Conservation (phyloP, 805 yeast genomes). For the Priceomyces medius region DNA sequence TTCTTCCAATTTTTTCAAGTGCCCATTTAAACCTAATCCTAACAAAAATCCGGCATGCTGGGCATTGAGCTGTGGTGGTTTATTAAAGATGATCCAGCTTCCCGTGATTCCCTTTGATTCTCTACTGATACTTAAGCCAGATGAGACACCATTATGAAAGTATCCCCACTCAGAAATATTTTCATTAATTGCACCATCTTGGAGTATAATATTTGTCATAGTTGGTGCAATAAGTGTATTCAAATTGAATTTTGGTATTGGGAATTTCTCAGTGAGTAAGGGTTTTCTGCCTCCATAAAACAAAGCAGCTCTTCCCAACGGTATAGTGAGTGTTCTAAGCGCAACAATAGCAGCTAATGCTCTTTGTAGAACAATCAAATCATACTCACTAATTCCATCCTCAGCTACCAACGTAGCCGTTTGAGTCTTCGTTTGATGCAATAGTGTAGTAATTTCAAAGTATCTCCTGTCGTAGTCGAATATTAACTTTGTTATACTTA, state of each 20-base stretch:
- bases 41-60: conserved; percentile 94
- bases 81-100: conserved; percentile 88
- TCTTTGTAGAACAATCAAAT: conserved; percentile 52
- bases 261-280: conserved; percentile 79
- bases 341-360: conserved; percentile 62
- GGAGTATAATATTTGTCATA: conserved; percentile 60
- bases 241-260: conserved; percentile 73
- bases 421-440: conserved; percentile 71
- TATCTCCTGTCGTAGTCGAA: conserved; percentile 79
- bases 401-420: conserved; percentile 41
- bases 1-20: conserved; percentile 76
- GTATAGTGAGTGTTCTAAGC: conserved; percentile 68
- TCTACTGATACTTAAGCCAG: conserved; percentile 75
- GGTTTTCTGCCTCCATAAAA: conserved; percentile 71
- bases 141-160: conserved; percentile 88
- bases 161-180: conserved; percentile 72
- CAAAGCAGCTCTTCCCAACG: conserved; percentile 76
- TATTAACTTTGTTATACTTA: conserved; percentile 65
- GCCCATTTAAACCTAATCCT: conserved; percentile 92
- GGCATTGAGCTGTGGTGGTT: conserved; percentile 65
- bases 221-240: conserved; percentile 63
- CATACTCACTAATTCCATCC: conserved; percentile 52
- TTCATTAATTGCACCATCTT: conserved; percentile 51
- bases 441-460: conserved; percentile 67
- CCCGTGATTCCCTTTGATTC: conserved; percentile 73